These are phyloP conservation scores for Pholiota adiposa DNA, from an alignment of 1,284 basidiomycete species.

Conservation along the genomic window DNA sequence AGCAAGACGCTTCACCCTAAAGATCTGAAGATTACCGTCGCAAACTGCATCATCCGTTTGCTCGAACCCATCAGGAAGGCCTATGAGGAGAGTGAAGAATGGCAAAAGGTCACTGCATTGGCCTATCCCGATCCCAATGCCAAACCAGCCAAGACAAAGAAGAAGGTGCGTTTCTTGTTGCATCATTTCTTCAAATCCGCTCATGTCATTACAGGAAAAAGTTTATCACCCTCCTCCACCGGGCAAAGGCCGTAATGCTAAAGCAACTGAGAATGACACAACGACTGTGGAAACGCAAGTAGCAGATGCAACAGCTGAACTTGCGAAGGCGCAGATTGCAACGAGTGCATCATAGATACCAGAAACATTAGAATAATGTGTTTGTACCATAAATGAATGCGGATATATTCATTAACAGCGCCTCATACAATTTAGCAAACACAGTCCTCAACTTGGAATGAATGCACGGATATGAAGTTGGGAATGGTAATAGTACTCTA, in stretches of 20 bases:
- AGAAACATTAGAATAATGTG: background rate
- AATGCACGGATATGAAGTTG: too few species aligned
- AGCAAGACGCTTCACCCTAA: constrained; percentile 85
- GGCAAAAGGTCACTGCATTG: constrained; percentile 76
- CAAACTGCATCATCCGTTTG: constrained; percentile 79
- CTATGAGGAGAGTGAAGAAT: constrained; percentile 81
- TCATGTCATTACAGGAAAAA: constrained; percentile 55
- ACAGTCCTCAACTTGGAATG: too few species aligned
- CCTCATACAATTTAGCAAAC: too few species aligned
- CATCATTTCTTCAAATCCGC: background rate
- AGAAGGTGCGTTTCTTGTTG: constrained; percentile 40
- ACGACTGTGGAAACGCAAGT: constrained; percentile 11
- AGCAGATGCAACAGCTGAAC: constrained; percentile 18
- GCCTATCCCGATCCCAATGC: constrained; percentile 86
- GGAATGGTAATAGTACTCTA: too few species aligned
- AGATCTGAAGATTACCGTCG: constrained; percentile 87
- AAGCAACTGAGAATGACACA: constrained; percentile 21
- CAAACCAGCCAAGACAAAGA: constrained; percentile 71
- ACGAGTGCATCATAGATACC: background rate
- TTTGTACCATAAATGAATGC: background rate
- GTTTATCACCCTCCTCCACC: constrained; percentile 81
- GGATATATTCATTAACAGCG: background rate
- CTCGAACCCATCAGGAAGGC: constrained; percentile 83
- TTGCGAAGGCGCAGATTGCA: constrained; percentile 14
- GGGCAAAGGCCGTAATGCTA: constrained; percentile 68